phyloP scores from a whole-genome alignment of 2,329 filamentous ascomycete species.

The Colletotrichum somersetense region DNA sequence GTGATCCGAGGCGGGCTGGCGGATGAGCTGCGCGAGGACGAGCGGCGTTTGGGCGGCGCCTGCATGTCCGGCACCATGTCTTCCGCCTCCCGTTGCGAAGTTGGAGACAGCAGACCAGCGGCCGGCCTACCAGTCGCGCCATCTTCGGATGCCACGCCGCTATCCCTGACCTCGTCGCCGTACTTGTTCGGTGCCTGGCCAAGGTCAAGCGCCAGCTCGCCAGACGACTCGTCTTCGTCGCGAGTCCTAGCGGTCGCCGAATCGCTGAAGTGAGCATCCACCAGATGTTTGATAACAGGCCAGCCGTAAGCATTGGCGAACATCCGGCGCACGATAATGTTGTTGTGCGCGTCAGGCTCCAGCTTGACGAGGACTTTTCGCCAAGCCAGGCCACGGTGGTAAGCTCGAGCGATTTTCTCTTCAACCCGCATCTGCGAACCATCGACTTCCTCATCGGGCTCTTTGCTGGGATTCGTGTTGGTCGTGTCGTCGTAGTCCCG shows the following conservation, averaged over 20 bases:
- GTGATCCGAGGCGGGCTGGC: slow-evolving; percentile 33
- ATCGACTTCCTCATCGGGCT: slow-evolving; percentile 59
- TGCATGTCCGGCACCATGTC: slow-evolving; percentile 63
- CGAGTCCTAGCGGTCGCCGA: slow-evolving; percentile 73
- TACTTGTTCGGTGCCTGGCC: slow-evolving; percentile 68
- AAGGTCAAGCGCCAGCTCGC: slow-evolving; percentile 76
- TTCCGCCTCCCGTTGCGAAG: slow-evolving; percentile 52
- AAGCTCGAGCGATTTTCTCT: slow-evolving; percentile 96
- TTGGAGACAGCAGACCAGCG: slow-evolving; percentile 46
- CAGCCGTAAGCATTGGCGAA: slow-evolving; percentile 98
- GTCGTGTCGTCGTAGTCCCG: slow-evolving; percentile 66
- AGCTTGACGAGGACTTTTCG: slow-evolving; percentile 95
- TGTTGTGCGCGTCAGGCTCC: slow-evolving; percentile 98
- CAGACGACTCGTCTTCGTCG: slow-evolving; percentile 75
- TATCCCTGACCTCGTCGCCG: slow-evolving; percentile 73
- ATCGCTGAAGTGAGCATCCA: slow-evolving; percentile 93
- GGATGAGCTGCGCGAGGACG: slow-evolving; percentile 32
- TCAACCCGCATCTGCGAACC: slow-evolving; percentile 86
- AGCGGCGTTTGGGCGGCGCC: slow-evolving; percentile 33
- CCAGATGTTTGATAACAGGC: slow-evolving; percentile 95
- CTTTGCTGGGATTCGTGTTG: slow-evolving; percentile 61
- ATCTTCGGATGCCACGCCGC: slow-evolving; percentile 46
- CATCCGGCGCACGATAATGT: slow-evolving; percentile 95
- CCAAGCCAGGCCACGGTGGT: slow-evolving; percentile 93
- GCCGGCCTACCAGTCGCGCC: slow-evolving; percentile 43